Conservation (phyloP, 306 rosid genomes). For the Rubus idaeus region DNA sequence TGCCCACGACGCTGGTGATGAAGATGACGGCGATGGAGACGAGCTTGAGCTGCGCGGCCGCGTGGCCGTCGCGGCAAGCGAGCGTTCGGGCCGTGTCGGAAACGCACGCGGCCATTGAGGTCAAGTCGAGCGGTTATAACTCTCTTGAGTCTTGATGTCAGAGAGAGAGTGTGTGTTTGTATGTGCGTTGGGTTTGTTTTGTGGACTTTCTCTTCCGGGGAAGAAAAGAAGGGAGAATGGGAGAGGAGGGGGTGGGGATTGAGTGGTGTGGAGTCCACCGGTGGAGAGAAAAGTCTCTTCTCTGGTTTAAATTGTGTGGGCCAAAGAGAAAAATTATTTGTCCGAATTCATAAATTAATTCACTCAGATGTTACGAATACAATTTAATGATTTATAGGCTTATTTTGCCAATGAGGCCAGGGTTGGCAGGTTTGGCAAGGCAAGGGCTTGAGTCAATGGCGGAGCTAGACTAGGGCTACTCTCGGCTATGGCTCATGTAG, state of each 20-base stretch:
- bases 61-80: slow-evolving; percentile 58
- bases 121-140: neutral
- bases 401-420: too few species aligned
- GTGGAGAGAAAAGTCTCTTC: neutral
- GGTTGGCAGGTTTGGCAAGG: too few species aligned
- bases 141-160: neutral
- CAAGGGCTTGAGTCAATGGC: too few species aligned
- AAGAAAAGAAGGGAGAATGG: neutral
- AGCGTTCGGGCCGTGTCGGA: slow-evolving; percentile 41
- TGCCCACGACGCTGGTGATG: slow-evolving; percentile 71
- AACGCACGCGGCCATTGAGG: slow-evolving; percentile 47
- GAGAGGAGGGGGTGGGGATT: neutral
- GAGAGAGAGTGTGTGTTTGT: neutral
- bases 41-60: slow-evolving; percentile 64
- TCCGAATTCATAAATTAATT: too few species aligned
- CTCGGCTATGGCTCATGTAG: too few species aligned
- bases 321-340: neutral
- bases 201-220: neutral
- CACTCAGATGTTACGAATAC: too few species aligned
- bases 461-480: too few species aligned
- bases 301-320: neutral
- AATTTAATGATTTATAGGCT: too few species aligned
- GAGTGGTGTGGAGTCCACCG: slow-evolving; percentile 5
- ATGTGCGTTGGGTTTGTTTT: too few species aligned
- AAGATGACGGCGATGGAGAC: slow-evolving; percentile 69